phyloP scores from a whole-genome alignment of 257 asterid species.

The Mentha longifolia region DNA sequence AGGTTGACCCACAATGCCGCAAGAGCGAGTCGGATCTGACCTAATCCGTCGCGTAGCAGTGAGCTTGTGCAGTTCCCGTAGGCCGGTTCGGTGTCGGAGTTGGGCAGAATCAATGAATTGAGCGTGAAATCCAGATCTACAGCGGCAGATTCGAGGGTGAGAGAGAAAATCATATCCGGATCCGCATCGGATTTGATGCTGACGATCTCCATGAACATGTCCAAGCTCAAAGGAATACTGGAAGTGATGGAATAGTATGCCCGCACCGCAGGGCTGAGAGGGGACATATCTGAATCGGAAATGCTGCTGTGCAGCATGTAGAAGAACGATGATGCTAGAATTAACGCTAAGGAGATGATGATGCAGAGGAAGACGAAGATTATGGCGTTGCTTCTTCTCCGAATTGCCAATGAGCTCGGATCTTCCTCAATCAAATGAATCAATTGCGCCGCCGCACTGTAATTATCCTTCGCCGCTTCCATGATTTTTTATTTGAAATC shows the following conservation, averaged over 20 bases:
- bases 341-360: constrained; percentile 9
- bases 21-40: neutral
- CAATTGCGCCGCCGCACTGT: neutral
- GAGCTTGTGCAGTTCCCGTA: constrained; percentile 13
- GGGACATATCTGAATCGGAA: neutral
- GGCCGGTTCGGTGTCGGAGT: neutral
- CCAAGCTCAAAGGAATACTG: constrained; percentile 1
- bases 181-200: neutral
- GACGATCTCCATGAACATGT: constrained; percentile 12
- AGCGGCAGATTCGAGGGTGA: constrained; percentile 29
- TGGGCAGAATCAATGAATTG: neutral
- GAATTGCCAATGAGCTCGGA: constrained; percentile 1
- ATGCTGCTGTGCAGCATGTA: neutral
- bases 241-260: constrained; percentile 16
- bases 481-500: neutral
- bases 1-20: constrained; percentile 22
- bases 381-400: constrained; percentile 30
- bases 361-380: constrained; percentile 23
- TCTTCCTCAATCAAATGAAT: constrained; percentile 4
- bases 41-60: constrained; percentile 7
- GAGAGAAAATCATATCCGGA: constrained; percentile 32
- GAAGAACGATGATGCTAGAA: constrained; percentile 16
- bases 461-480: neutral
- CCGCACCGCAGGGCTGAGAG: constrained; percentile 22
- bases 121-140: neutral